These are phyloP conservation scores for Colletotrichum destructivum DNA, from an alignment of 2,329 filamentous ascomycete species.

Conservation along the genomic window DNA sequence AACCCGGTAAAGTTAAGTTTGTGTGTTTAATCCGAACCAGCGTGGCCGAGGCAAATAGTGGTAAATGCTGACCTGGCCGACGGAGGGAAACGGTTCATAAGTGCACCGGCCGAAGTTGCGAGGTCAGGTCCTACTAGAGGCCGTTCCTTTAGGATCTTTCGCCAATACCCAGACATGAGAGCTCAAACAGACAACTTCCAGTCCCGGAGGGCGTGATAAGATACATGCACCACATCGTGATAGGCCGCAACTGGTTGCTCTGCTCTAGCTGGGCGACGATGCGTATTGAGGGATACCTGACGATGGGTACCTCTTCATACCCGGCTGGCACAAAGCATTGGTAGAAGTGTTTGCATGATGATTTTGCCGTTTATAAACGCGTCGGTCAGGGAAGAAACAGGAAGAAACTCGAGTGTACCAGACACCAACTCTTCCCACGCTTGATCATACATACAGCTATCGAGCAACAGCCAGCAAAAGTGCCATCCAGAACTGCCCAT, in stretches of 20 bases:
- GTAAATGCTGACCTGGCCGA: too few relatives aligned
- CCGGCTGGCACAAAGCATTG: background rate
- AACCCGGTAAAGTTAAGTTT: too few relatives aligned
- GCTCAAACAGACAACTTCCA: too few relatives aligned
- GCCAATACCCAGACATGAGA: too few relatives aligned
- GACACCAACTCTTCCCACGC: background rate
- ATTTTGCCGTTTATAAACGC: background rate
- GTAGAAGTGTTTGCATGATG: background rate
- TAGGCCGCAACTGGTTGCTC: background rate
- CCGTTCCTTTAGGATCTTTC: too few relatives aligned
- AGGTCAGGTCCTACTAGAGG: too few relatives aligned
- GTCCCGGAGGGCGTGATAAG: too few relatives aligned
- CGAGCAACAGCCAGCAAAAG: background rate
- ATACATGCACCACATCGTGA: background rate
- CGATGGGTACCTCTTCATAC: background rate
- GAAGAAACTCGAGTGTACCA: background rate
- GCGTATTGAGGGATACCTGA: background rate
- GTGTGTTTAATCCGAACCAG: too few relatives aligned
- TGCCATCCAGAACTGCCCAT: background rate
- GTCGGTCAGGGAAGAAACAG: too few relatives aligned
- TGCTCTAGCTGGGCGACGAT: background rate
- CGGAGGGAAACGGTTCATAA: too few relatives aligned
- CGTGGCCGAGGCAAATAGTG: too few relatives aligned
- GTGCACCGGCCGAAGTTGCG: too few relatives aligned
- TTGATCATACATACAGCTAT: background rate